These are phyloP conservation scores for Neltuma alba DNA, from an alignment of 306 rosid genomes.

Conservation along the genomic window DNA sequence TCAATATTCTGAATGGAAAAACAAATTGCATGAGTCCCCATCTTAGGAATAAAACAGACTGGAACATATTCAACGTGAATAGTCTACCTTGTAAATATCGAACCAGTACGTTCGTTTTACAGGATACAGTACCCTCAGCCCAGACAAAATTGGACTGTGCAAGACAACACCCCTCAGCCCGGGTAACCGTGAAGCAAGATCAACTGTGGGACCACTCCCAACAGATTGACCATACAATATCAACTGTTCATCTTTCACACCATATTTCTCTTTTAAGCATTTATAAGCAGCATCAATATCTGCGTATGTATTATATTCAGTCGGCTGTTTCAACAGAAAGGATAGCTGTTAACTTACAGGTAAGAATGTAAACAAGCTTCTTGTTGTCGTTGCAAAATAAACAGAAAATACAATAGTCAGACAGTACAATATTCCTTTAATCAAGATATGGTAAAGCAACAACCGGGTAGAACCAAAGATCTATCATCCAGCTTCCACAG, in stretches of 20 bases:
- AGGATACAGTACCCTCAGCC: conserved; percentile 46
- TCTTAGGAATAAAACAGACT: conserved; percentile 32
- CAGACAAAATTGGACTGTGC: conserved; percentile 92
- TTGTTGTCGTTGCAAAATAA: neutral
- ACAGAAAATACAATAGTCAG: neutral
- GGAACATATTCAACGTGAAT: conserved; percentile 16
- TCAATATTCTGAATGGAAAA: conserved; percentile 77
- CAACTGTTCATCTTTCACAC: conserved; percentile 81
- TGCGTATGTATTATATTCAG: conserved; percentile 90
- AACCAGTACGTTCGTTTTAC: too few relatives aligned
- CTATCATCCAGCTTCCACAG: neutral
- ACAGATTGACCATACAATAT: conserved; percentile 93
- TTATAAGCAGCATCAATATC: conserved; percentile 92
- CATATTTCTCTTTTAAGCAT: conserved; percentile 84
- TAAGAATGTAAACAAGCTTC: conserved; percentile 12
- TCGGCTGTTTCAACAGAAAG: conserved; percentile 74
- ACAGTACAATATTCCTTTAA: neutral
- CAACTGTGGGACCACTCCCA: conserved; percentile 96
- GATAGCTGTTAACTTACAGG: conserved; percentile 37
- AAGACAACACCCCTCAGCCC: conserved; percentile 83
- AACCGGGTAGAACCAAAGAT: neutral
- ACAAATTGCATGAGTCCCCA: conserved; percentile 19
- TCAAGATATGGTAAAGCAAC: conserved; percentile 8
- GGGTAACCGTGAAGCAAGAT: conserved; percentile 79
- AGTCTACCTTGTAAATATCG: conserved; percentile 33